Evolutionary conservation across 768 basidiomycete species (phyloP).

Genomic region (Leccinum sublutescens): DNA sequence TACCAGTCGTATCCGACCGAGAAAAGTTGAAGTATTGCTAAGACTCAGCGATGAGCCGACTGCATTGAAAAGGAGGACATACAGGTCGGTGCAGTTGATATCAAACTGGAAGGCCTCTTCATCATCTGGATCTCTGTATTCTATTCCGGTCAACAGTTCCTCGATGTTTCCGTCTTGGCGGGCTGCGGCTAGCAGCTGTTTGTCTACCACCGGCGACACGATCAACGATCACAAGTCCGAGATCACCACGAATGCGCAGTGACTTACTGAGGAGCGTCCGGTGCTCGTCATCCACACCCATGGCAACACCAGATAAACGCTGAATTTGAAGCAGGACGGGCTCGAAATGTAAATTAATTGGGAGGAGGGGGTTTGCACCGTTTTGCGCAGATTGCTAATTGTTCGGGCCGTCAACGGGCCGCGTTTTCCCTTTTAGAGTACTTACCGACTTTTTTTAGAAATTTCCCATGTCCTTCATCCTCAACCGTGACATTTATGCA

Average conservation of each 20-base stretch:
- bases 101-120: slow-evolving; percentile 26
- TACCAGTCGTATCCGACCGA: not conserved
- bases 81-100: slow-evolving; percentile 33
- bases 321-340: not conserved
- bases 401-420: not conserved
- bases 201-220: slow-evolving; percentile 16
- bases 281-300: slow-evolving; percentile 15
- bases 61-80: slow-evolving; percentile 4
- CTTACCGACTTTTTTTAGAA: too few relatives aligned
- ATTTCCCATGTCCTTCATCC: too few relatives aligned
- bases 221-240: not conserved
- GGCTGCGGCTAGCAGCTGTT: slow-evolving; percentile 24
- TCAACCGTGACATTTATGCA: too few relatives aligned
- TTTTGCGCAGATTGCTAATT: not conserved
- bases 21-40: not conserved
- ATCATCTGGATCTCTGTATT: slow-evolving; percentile 22
- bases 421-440: not conserved
- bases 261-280: slow-evolving; percentile 22
- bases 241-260: not conserved
- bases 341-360: not conserved
- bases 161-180: slow-evolving; percentile 27
- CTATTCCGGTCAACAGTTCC: slow-evolving; percentile 18
- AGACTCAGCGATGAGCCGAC: not conserved
- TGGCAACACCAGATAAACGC: slow-evolving; percentile 1
- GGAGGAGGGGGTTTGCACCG: too few relatives aligned